Conservation (phyloP, 192 early-diverging fungal species). For the Kappamyces sp. region DNA sequence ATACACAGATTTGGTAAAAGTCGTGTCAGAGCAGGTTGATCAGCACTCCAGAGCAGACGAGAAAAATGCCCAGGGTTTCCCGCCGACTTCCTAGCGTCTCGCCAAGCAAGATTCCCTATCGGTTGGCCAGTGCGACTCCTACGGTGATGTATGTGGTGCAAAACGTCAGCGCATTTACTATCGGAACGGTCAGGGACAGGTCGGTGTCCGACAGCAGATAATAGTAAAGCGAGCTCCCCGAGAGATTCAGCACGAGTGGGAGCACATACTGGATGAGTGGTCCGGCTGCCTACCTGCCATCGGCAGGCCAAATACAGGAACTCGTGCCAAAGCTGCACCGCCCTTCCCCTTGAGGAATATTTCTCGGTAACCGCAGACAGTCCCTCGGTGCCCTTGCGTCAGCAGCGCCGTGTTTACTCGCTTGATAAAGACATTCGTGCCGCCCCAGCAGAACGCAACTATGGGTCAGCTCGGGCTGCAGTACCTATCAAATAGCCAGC, state of each 20-base stretch:
- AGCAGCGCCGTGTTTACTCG: conserved; percentile 77
- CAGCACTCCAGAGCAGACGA: not conserved
- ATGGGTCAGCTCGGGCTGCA: too few species aligned
- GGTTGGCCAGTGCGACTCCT: not conserved
- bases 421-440: conserved; percentile 96
- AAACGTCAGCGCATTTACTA: conserved; percentile 86
- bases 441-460: conserved; percentile 89
- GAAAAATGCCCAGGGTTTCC: not conserved
- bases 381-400: not conserved
- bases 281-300: conserved; percentile 62
- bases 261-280: conserved; percentile 59
- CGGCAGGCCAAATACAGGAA: conserved; percentile 70
- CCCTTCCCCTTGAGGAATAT: conserved; percentile 30
- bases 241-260: conserved; percentile 81
- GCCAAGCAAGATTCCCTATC: not conserved
- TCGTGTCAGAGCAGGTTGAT: not conserved
- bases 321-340: conserved; percentile 55
- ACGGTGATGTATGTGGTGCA: conserved; percentile 69
- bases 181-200: conserved; percentile 84
- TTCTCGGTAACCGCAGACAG: conserved; percentile 35
- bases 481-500: too few species aligned
- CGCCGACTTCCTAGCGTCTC: not conserved
- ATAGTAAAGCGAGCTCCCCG: conserved; percentile 89
- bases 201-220: conserved; percentile 81
- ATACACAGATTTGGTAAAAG: not conserved